phyloP scores from a whole-genome alignment of 805 yeast genomes.

The Wickerhamomyces canadensis region DNA sequence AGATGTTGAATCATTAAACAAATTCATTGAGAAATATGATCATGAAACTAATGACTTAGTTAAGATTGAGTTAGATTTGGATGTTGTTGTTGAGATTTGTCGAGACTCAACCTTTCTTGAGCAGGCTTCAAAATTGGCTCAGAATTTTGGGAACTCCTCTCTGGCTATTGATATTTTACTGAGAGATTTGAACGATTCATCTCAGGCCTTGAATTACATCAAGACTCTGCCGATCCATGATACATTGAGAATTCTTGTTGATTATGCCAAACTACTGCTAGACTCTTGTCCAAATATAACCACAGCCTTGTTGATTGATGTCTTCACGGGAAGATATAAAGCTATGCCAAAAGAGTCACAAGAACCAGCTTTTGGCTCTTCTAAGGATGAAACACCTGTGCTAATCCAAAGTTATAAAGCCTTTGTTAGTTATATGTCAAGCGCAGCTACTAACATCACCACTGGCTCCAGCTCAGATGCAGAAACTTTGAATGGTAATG shows the following conservation, averaged over 20 bases:
- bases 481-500: conserved; percentile 10
- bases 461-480: conserved; percentile 8
- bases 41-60: conserved; percentile 26
- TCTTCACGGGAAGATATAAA: conserved; percentile 80
- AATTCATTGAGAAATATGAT: conserved; percentile 46
- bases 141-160: conserved; percentile 65
- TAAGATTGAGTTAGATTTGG: conserved; percentile 54
- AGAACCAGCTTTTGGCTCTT: conserved; percentile 22
- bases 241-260: conserved; percentile 61
- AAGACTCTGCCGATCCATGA: conserved; percentile 71
- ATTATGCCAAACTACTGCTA: conserved; percentile 59
- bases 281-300: conserved; percentile 73
- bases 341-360: conserved; percentile 31
- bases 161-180: conserved; percentile 72
- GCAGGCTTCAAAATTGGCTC: conserved; percentile 67
- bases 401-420: conserved; percentile 49
- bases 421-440: conserved; percentile 49
- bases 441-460: conserved; percentile 22
- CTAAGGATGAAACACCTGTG: conserved; percentile 17
- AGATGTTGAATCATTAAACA: conserved; percentile 47
- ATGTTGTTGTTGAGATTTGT: conserved; percentile 61
- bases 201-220: conserved; percentile 58
- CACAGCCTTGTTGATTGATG: conserved; percentile 73
- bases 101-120: conserved; percentile 63
- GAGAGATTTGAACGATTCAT: conserved; percentile 56